Evolutionary conservation across 805 yeast species (phyloP).

Genomic region (Metschnikowia orientalis): DNA sequence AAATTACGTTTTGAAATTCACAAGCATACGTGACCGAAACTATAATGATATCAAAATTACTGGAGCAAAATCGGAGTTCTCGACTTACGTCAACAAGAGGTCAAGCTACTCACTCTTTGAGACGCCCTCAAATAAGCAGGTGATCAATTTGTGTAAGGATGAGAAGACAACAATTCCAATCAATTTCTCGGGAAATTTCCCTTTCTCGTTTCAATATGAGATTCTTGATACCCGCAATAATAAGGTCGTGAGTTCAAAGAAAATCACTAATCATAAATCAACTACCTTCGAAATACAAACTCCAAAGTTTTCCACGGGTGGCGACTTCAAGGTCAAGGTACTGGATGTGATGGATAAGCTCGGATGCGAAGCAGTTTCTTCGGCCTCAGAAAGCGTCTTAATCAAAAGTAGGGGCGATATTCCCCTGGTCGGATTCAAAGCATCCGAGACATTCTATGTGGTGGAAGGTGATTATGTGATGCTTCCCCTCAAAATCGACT

Average conservation of each 20-base stretch:
- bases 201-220: constrained; percentile 68
- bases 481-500: constrained; percentile 49
- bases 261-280: constrained; percentile 24
- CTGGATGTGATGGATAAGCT: constrained; percentile 68
- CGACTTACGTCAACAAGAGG: constrained; percentile 66
- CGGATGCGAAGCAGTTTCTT: constrained; percentile 70
- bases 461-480: constrained; percentile 58
- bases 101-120: constrained; percentile 42
- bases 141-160: constrained; percentile 28
- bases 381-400: constrained; percentile 53
- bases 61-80: constrained; percentile 45
- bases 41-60: constrained; percentile 23
- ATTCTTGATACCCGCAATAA: constrained; percentile 44
- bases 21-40: constrained; percentile 53
- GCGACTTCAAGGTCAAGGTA: constrained; percentile 63
- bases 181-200: constrained; percentile 70
- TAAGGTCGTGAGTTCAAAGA: constrained; percentile 23
- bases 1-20: constrained; percentile 68
- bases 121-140: constrained; percentile 13
- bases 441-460: constrained; percentile 30
- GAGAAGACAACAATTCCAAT: constrained; percentile 44
- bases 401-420: constrained; percentile 67
- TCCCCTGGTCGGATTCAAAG: constrained; percentile 45
- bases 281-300: constrained; percentile 44
- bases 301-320: constrained; percentile 59